These are phyloP conservation scores for Phlyctochytrium planicorne DNA, from an alignment of 192 early-diverging fungal genomes.

Conservation along the genomic window DNA sequence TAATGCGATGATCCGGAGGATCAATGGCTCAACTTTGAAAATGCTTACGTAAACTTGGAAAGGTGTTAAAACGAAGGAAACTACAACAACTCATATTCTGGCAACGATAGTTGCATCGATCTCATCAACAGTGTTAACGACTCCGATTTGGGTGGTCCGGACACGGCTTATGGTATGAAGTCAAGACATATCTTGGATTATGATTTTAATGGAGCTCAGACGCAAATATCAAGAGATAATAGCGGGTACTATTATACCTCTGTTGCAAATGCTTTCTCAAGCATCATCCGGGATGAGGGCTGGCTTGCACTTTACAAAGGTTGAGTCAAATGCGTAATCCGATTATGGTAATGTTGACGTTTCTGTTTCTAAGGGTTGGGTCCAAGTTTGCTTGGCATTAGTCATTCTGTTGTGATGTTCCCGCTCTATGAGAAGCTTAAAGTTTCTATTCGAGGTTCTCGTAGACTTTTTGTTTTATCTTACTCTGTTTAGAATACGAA, in stretches of 20 bases:
- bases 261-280: slow-evolving; percentile 75
- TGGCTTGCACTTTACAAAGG: slow-evolving; percentile 84
- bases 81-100: slow-evolving; percentile 16
- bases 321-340: not conserved
- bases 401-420: slow-evolving; percentile 92
- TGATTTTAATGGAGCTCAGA: slow-evolving; percentile 44
- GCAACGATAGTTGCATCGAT: slow-evolving; percentile 15
- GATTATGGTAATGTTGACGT: not conserved
- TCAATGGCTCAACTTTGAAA: not conserved
- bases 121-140: slow-evolving; percentile 62
- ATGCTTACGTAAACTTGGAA: not conserved
- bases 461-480: not conserved
- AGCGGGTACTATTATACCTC: slow-evolving; percentile 81
- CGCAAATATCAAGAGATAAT: slow-evolving; percentile 59
- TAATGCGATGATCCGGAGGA: slow-evolving; percentile 5
- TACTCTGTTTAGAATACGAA: slow-evolving; percentile 5
- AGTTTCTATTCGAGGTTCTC: slow-evolving; percentile 26
- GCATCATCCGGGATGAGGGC: slow-evolving; percentile 77
- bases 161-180: slow-evolving; percentile 77
- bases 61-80: slow-evolving; percentile 2
- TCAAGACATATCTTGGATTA: not conserved
- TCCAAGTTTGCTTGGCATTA: slow-evolving; percentile 86
- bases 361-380: slow-evolving; percentile 54
- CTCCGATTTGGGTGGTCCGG: slow-evolving; percentile 88
- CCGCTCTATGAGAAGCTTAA: slow-evolving; percentile 94